These are phyloP conservation scores for Neodidymelliopsis sp. DNA, from an alignment of 2,329 filamentous ascomycete species.

Conservation along the genomic window DNA sequence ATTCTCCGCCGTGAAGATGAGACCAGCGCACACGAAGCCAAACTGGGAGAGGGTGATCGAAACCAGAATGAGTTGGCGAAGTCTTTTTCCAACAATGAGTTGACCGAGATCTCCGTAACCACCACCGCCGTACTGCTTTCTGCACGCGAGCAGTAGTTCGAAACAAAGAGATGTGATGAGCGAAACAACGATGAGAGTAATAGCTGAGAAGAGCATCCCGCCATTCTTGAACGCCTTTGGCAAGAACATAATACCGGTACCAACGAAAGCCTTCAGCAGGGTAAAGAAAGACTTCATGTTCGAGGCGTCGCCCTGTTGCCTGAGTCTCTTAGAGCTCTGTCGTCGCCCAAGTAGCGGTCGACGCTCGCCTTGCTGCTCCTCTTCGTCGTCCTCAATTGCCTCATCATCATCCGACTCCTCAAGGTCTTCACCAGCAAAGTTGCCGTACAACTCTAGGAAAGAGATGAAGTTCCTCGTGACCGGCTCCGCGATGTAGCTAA, in stretches of 20 bases:
- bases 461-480: constrained; percentile 76
- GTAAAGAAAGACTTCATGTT: constrained; percentile 81
- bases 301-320: constrained; percentile 66
- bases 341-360: constrained; percentile 68
- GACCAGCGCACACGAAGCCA: constrained; percentile 78
- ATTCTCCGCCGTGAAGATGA: constrained; percentile 81
- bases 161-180: constrained; percentile 74
- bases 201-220: constrained; percentile 75
- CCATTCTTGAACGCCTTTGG: constrained; percentile 82
- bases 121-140: constrained; percentile 69
- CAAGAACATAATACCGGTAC: constrained; percentile 82
- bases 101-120: constrained; percentile 78
- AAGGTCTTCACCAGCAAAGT: constrained; percentile 77
- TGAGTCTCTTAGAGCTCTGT: constrained; percentile 58
- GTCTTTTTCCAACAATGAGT: constrained; percentile 67
- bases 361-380: constrained; percentile 63
- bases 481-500: constrained; percentile 58
- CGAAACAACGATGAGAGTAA: constrained; percentile 71
- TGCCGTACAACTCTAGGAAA: constrained; percentile 77
- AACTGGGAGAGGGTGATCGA: constrained; percentile 79
- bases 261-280: constrained; percentile 78
- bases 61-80: constrained; percentile 70
- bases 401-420: constrained; percentile 66
- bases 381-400: constrained; percentile 60
- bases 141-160: constrained; percentile 73